phyloP scores from a whole-genome alignment of 495 filamentous ascomycete genomes.

The Penicillium riverlandense region DNA sequence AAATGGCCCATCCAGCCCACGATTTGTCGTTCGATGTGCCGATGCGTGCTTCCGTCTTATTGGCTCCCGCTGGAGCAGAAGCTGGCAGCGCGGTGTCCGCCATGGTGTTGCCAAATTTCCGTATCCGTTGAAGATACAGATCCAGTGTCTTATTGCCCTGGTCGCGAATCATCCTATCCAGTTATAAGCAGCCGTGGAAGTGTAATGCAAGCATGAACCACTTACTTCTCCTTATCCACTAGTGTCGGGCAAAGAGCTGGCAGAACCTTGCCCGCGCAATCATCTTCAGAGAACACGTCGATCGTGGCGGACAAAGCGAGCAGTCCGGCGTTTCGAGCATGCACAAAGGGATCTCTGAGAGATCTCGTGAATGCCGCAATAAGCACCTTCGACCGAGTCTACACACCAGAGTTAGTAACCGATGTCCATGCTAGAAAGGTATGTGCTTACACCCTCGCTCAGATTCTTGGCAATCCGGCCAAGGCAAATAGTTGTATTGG shows the following conservation, averaged over 20 bases:
- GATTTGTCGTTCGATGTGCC: constrained; percentile 66
- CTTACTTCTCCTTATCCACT: constrained; percentile 81
- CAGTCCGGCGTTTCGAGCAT: constrained; percentile 82
- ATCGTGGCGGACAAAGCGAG: constrained; percentile 77
- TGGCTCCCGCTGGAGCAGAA: constrained; percentile 22
- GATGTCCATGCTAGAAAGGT: background rate
- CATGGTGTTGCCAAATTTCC: constrained; percentile 67
- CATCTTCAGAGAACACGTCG: constrained; percentile 83
- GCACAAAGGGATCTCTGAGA: constrained; percentile 86
- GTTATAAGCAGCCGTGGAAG: background rate
- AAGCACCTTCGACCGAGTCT: constrained; percentile 80
- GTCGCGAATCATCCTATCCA: constrained; percentile 62
- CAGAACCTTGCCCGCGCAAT: constrained; percentile 76
- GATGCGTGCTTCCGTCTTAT: constrained; percentile 54
- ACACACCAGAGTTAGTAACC: constrained; percentile 10
- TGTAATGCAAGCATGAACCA: background rate
- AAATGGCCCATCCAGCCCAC: constrained; percentile 97
- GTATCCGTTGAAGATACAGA: constrained; percentile 75
- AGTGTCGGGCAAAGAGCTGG: constrained; percentile 75
- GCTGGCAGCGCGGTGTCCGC: constrained; percentile 68
- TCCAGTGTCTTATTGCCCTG: constrained; percentile 90
- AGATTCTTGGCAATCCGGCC: constrained; percentile 92
- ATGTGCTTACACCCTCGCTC: constrained; percentile 52
- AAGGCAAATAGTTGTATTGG: constrained; percentile 95
- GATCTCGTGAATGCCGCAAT: constrained; percentile 85